A percentile compares a stretch with the other conserved stretches of the same genome.
Evolutionary conservation across 2,329 filamentous ascomycete genomes (phyloP).

Genomic region (Pseudocercospora ulei): DNA sequence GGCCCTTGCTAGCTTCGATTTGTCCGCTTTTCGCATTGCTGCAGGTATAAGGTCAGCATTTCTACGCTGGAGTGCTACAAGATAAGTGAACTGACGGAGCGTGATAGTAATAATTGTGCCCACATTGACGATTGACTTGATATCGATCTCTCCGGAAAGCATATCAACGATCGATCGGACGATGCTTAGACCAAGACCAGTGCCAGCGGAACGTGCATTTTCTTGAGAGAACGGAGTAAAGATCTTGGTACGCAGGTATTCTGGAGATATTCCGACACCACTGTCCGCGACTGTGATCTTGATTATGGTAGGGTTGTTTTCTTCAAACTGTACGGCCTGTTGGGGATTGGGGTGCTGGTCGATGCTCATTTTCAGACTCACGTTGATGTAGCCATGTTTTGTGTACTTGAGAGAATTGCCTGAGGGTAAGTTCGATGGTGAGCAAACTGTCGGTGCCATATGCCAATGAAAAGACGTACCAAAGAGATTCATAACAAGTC

Average conservation of each 20-base stretch:
- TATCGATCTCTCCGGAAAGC: conserved; percentile 50
- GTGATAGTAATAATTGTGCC: conserved; percentile 24
- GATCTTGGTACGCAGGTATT: conserved; percentile 51
- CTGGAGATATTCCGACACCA: conserved; percentile 54
- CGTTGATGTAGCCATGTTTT: conserved; percentile 35
- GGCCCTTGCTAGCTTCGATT: background rate
- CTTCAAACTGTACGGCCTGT: conserved; percentile 8
- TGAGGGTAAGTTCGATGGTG: conserved; percentile 40
- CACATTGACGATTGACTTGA: conserved; percentile 34
- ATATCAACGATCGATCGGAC: conserved; percentile 52
- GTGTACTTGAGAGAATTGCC: conserved; percentile 45
- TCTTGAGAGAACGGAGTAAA: conserved; percentile 59
- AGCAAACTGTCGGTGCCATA: too few species aligned
- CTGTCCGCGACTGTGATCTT: conserved; percentile 48
- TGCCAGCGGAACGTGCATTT: conserved; percentile 50
- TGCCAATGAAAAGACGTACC: conserved; percentile 43
- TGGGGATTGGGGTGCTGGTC: background rate
- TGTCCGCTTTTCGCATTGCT: conserved; percentile 40
- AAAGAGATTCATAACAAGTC: conserved; percentile 43
- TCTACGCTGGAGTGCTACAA: too few species aligned
- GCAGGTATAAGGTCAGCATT: conserved; percentile 39
- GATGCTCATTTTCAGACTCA: conserved; percentile 25
- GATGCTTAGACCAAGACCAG: conserved; percentile 56
- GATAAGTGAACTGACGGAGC: conserved; percentile 10
- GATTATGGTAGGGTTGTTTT: conserved; percentile 16